phyloP scores from a whole-genome alignment of 352 stramenopile species.

The Pythium monospermum region DNA sequence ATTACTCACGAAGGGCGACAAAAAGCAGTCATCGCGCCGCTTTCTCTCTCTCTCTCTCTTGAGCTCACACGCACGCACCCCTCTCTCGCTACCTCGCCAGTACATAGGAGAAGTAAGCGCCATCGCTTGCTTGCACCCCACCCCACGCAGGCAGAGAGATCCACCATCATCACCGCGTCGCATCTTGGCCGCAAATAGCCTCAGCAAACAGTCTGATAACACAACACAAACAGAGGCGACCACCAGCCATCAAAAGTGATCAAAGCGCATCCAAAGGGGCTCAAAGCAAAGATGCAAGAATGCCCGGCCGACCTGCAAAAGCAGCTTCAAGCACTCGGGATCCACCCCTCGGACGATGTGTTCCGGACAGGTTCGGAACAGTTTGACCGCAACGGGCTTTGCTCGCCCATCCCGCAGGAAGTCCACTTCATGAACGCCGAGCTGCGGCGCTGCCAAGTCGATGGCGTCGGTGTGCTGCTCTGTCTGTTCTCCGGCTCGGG shows the following conservation, averaged over 20 bases:
- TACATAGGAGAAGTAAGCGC: background rate
- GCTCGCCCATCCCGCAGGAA: slow-evolving; percentile 80
- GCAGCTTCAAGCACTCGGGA: slow-evolving; percentile 76
- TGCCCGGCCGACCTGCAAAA: slow-evolving; percentile 67
- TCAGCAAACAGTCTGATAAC: too few species aligned
- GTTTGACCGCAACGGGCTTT: slow-evolving; percentile 74
- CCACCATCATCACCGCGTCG: too few species aligned
- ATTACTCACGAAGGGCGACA: slow-evolving; percentile 12
- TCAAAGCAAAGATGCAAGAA: slow-evolving; percentile 49
- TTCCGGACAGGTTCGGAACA: slow-evolving; percentile 75
- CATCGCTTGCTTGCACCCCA: too few species aligned
- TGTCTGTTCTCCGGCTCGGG: slow-evolving; percentile 78
- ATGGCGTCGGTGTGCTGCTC: slow-evolving; percentile 69
- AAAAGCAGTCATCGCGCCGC: background rate
- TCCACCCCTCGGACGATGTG: slow-evolving; percentile 74
- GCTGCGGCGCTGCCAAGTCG: slow-evolving; percentile 66
- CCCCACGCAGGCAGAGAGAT: too few species aligned
- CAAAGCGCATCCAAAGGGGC: too few species aligned
- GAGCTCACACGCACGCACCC: background rate
- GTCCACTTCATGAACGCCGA: slow-evolving; percentile 86
- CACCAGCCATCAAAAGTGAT: too few species aligned
- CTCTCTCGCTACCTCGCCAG: background rate
- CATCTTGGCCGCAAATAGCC: too few species aligned
- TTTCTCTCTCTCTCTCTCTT: background rate
- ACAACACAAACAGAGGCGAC: too few species aligned